Conservation (phyloP, 148 eudicot species). For the Chenopodium suecicum region DNA sequence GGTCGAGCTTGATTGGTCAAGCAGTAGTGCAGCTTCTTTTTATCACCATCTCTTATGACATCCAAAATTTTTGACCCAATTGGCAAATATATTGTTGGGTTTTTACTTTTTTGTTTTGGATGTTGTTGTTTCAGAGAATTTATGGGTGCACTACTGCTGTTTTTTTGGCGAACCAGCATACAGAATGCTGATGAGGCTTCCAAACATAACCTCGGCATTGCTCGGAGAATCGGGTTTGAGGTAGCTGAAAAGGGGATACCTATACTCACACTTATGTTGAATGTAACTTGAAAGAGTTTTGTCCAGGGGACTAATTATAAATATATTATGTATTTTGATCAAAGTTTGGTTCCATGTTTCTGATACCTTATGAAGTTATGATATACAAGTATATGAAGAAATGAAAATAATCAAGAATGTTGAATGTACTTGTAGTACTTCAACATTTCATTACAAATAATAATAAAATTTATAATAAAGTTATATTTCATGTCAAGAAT, state of each 20-base stretch:
- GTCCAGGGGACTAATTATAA: not conserved
- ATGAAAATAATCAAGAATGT: not conserved
- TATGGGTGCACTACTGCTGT: conserved; percentile 14
- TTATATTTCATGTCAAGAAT: not conserved
- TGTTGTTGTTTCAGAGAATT: conserved; percentile 12
- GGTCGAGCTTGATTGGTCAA: conserved; percentile 6
- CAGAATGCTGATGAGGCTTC: conserved; percentile 16
- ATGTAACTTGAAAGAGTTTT: conserved; percentile 5
- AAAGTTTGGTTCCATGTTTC: conserved; percentile 3
- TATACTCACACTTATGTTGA: conserved; percentile 7
- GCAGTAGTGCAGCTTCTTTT: conserved; percentile 28
- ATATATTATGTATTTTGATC: conserved; percentile 4
- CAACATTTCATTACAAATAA: not conserved
- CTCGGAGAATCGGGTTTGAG: conserved; percentile 11
- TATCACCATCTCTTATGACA: conserved; percentile 23
- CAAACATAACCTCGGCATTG: not conserved
- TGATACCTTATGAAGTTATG: not conserved
- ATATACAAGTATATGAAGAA: not conserved
- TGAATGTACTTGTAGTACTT: not conserved
- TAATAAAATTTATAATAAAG: not conserved
- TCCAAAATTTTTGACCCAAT: conserved; percentile 29
- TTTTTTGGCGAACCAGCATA: conserved; percentile 27
- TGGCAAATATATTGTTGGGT: conserved; percentile 27
- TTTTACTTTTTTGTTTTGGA: conserved; percentile 6
- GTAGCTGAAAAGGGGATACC: not conserved